These are phyloP conservation scores for Diaporthe nobilis DNA, from an alignment of 2,329 filamentous ascomycete genomes.

Conservation along the genomic window DNA sequence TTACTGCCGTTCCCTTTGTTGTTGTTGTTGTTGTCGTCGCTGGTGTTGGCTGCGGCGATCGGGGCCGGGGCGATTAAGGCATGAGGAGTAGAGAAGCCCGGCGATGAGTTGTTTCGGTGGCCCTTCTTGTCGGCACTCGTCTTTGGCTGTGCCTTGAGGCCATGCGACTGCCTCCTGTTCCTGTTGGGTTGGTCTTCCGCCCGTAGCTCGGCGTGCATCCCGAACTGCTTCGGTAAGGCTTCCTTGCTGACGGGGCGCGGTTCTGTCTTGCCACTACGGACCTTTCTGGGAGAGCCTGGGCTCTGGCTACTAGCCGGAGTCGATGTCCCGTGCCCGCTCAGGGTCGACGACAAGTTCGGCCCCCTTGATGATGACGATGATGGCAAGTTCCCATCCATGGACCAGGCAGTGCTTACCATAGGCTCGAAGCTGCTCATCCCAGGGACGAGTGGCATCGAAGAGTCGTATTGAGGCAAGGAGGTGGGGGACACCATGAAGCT, in stretches of 20 bases:
- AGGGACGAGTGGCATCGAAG: neutral
- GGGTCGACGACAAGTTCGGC: neutral
- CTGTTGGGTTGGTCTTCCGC: neutral
- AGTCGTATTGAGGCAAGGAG: neutral
- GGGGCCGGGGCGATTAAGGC: too few species aligned
- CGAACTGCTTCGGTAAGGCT: neutral
- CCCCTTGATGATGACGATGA: neutral
- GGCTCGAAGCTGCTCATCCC: slow-evolving; percentile 32
- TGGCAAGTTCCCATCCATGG: neutral
- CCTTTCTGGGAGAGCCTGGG: neutral
- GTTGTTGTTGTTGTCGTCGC: neutral
- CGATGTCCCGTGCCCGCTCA: neutral
- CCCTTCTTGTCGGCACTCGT: neutral
- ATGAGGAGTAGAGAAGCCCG: neutral
- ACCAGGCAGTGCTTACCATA: neutral
- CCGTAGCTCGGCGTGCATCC: neutral
- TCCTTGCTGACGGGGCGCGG: neutral
- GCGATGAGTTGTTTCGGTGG: neutral
- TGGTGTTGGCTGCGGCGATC: neutral
- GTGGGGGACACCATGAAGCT: neutral
- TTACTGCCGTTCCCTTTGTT: neutral
- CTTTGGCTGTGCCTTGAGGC: too few species aligned
- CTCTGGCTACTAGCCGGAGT: neutral
- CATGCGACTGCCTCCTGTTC: neutral
- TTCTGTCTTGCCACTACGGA: neutral